These are phyloP conservation scores for Epichloe amarillans DNA, from an alignment of 2,329 filamentous ascomycete species.

Conservation along the genomic window DNA sequence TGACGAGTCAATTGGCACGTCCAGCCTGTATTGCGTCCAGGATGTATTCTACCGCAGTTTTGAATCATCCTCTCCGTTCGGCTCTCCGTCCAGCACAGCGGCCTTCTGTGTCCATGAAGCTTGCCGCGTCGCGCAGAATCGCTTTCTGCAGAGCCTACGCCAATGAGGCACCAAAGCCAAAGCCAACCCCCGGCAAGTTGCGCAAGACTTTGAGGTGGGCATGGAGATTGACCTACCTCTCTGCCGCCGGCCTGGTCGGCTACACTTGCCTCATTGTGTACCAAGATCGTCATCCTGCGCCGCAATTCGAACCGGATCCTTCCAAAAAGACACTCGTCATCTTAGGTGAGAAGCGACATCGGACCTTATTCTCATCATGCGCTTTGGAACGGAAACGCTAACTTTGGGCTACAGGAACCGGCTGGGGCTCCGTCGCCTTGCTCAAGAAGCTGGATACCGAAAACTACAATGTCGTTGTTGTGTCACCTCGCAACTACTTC, in stretches of 20 bases:
- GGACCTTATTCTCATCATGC: neutral
- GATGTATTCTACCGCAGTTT: conserved; percentile 21
- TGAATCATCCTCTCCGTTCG: conserved; percentile 10
- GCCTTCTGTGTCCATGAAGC: conserved; percentile 22
- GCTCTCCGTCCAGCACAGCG: conserved; percentile 12
- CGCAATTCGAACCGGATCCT: conserved; percentile 69
- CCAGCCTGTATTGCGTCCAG: conserved; percentile 18
- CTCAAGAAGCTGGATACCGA: conserved; percentile 98
- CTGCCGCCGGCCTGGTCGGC: conserved; percentile 52
- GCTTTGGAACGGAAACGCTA: conserved; percentile 1
- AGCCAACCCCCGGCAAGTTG: conserved; percentile 50
- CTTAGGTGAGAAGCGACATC: conserved; percentile 50
- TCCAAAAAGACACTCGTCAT: conserved; percentile 96
- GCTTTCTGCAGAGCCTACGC: conserved; percentile 35
- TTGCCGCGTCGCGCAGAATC: conserved; percentile 22
- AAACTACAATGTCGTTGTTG: conserved; percentile 97
- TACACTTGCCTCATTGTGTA: conserved; percentile 75
- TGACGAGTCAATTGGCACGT: conserved; percentile 17
- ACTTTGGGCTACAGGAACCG: conserved; percentile 54
- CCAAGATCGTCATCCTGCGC: conserved; percentile 63
- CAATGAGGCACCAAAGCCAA: conserved; percentile 35
- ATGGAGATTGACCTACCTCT: conserved; percentile 74
- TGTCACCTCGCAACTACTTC: conserved; percentile 99
- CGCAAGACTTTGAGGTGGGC: conserved; percentile 59
- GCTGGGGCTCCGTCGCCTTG: conserved; percentile 89